Percentiles rank a stretch among this genome's conserved stretches.
phyloP scores from a whole-genome alignment of 2,329 filamentous ascomycete species.

The Fusarium verrucosum region DNA sequence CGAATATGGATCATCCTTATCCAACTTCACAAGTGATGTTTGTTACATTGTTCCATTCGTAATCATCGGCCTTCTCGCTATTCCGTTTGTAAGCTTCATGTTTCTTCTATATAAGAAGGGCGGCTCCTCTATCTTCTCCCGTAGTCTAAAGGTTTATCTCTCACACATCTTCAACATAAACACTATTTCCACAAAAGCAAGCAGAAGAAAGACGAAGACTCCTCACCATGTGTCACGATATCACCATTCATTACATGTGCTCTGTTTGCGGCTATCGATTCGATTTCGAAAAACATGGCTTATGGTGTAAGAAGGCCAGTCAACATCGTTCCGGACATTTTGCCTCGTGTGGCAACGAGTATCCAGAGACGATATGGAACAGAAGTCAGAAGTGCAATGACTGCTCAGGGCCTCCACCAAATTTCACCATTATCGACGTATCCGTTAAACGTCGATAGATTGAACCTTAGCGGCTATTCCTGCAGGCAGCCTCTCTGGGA shows the following conservation, averaged over 20 bases:
- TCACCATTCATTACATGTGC: constrained; percentile 15
- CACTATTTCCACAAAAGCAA: not conserved
- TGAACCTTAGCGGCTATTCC: not conserved
- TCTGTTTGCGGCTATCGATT: not conserved
- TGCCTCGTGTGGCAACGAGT: not conserved
- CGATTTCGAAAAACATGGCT: constrained; percentile 14
- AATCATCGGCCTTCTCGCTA: too few relatives aligned
- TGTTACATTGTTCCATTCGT: too few relatives aligned
- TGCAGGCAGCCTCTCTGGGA: not conserved
- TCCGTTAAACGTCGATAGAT: not conserved
- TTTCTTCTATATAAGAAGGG: not conserved
- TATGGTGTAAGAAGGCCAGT: not conserved
- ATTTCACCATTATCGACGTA: not conserved
- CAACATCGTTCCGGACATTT: not conserved
- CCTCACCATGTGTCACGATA: constrained; percentile 1
- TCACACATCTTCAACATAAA: not conserved
- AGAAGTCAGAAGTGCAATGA: not conserved
- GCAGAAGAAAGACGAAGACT: fast-evolving
- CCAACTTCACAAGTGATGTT: too few relatives aligned
- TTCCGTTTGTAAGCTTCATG: too few relatives aligned
- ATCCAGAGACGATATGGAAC: not conserved
- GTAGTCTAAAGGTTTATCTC: not conserved
- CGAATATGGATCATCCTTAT: too few relatives aligned
- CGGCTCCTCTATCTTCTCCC: not conserved
- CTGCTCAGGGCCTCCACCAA: not conserved